Base-by-base conservation (phyloP, 192 early-diverging fungal genomes). In the Geranomyces michiganensis region DNA sequence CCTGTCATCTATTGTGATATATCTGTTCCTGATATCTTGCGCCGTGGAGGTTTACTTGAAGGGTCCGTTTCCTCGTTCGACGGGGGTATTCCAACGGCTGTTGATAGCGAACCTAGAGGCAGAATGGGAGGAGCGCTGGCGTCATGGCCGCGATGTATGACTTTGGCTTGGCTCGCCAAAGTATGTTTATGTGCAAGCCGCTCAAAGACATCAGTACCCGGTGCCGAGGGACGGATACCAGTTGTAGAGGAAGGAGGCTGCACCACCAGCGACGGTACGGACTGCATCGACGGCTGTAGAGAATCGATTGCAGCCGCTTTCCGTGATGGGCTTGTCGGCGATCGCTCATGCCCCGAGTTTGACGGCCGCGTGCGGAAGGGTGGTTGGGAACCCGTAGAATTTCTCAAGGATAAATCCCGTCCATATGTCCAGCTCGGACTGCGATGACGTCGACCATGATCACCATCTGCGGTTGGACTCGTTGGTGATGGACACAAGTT, bases 131-230 rank as follows among this genome's bases (percentile, higher is more conserved):
- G 6, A 53, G 51, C n/a, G 17, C 4, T n/a, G 51, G 51, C 7
- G 3, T 60, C 58, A 24, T 19, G 4, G 22, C 58, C 58, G 7
- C 58, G 58, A 29, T 60, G 58, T 8, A 82, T 79, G 15, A 82
- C 78, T 62, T 82, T 82, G 27, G 77, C 78, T 63, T 82, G 81
- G 45, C 68, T 72, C 0, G 81, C 81, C 3, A 79, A 69, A 14
- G 81, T 82, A 56, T 82, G 81, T 10, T 72, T 61, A 49, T 61
- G 75, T 14, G 81, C 81, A 8, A 82, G 69, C 27, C 81, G 64
- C 66, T 69, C 53, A 65, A 82, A 82, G 13, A 82, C 81, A 68
- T 82, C 81, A 15, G 68, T 41, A 30, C 73, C 73, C 27, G 58
- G 5, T 41, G 36, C 36, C 5, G 36, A 41, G 10, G 36, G 36